These are phyloP conservation scores for Phlyctochytrium planicorne DNA, from an alignment of 192 early-diverging fungal genomes.

Conservation along the genomic window DNA sequence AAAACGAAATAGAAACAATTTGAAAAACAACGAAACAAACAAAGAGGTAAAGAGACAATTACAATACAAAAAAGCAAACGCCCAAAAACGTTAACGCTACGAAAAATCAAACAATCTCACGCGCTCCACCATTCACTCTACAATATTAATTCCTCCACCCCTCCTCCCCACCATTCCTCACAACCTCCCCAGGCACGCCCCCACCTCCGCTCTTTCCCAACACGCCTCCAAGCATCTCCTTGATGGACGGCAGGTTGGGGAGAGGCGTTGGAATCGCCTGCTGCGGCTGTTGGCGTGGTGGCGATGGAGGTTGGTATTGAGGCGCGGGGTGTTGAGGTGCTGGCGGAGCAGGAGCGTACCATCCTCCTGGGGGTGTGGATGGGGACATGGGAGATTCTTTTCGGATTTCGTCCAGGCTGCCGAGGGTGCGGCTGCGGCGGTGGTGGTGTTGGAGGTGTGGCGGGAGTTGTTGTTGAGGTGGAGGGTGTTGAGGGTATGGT, in stretches of 20 bases:
- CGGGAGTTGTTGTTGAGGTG: not conserved
- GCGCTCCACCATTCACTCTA: too few relatives aligned
- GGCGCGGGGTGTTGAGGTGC: not conserved
- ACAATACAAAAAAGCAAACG: too few relatives aligned
- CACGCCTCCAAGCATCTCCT: constrained; percentile 7
- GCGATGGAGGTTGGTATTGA: not conserved
- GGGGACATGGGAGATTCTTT: too few relatives aligned
- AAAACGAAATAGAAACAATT: too few relatives aligned
- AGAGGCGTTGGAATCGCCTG: not conserved
- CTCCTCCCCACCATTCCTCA: not conserved
- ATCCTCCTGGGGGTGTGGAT: too few relatives aligned
- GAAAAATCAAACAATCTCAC: too few relatives aligned
- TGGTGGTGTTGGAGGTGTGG: not conserved
- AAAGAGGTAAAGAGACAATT: too few relatives aligned
- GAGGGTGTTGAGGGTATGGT: not conserved
- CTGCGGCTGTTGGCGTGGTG: not conserved
- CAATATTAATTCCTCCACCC: too few relatives aligned
- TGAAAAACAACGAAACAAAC: too few relatives aligned
- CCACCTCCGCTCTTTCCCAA: not conserved
- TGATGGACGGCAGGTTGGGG: not conserved
- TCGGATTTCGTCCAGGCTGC: too few relatives aligned
- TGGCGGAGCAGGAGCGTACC: too few relatives aligned
- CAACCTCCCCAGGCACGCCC: not conserved
- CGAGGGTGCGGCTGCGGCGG: not conserved
- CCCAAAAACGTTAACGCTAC: too few relatives aligned